Conservation (phyloP, 495 filamentous ascomycete species). For the Polyplosphaeria fusca region DNA sequence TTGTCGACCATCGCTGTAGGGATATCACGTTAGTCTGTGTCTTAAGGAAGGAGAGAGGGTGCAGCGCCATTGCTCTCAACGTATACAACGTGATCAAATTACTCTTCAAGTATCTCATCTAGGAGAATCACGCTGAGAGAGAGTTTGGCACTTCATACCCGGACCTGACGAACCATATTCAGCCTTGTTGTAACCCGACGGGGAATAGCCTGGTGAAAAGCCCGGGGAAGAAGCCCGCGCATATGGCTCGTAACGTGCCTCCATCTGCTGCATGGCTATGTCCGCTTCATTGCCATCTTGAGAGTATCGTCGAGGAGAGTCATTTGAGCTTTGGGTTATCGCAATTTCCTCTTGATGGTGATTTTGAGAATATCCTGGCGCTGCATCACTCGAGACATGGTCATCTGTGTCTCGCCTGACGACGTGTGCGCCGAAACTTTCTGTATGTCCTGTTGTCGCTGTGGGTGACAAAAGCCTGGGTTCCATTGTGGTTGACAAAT, state of each 20-base stretch:
- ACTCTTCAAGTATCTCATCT: too few relatives aligned
- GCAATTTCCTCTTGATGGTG: neutral
- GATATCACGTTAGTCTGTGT: too few relatives aligned
- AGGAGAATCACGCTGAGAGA: too few relatives aligned
- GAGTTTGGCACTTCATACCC: too few relatives aligned
- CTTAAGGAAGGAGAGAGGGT: too few relatives aligned
- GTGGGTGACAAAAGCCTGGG: neutral
- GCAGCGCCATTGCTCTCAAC: too few relatives aligned
- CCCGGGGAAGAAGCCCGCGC: too few relatives aligned
- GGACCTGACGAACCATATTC: too few relatives aligned
- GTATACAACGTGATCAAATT: too few relatives aligned
- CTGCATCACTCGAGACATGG: neutral
- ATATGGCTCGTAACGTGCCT: too few relatives aligned
- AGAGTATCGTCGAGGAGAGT: neutral
- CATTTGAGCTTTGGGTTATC: neutral
- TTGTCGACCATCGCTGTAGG: too few relatives aligned
- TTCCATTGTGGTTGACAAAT: neutral
- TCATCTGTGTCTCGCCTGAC: neutral
- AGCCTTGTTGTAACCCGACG: neutral
- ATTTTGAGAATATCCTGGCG: neutral
- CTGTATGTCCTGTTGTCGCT: neutral
- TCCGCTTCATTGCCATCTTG: neutral
- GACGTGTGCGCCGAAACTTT: constrained; percentile 5
- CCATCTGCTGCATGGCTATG: neutral
- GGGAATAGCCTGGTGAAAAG: neutral